phyloP scores from a whole-genome alignment of 2,329 filamentous ascomycete genomes.

The Neopestalotiopsis rosae region DNA sequence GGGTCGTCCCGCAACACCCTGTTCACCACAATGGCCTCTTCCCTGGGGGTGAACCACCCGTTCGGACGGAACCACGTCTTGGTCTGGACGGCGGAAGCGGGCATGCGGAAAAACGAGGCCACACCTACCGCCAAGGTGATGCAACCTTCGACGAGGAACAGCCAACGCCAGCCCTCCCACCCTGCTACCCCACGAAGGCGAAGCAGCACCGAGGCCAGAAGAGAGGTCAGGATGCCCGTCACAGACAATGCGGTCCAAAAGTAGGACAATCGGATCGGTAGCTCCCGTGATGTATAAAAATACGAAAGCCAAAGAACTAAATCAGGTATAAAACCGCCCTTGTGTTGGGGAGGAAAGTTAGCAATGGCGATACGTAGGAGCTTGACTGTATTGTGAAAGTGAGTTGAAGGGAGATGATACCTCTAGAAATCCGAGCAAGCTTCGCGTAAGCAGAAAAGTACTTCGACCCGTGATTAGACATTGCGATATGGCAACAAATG shows the following conservation, averaged over 20 bases:
- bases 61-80: constrained; percentile 54
- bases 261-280: constrained; percentile 43
- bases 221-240: constrained; percentile 39
- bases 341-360: background rate
- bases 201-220: constrained; percentile 43
- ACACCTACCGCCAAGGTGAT: constrained; percentile 55
- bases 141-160: constrained; percentile 62
- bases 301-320: constrained; percentile 39
- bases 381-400: background rate
- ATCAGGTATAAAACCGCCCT: constrained; percentile 42
- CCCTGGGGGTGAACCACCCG: constrained; percentile 64
- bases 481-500: constrained; percentile 35
- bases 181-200: constrained; percentile 43
- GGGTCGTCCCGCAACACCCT: constrained; percentile 62
- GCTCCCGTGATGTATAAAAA: constrained; percentile 41
- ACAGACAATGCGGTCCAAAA: constrained; percentile 44
- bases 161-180: constrained; percentile 49
- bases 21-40: constrained; percentile 64
- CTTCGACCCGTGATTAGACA: constrained; percentile 29
- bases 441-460: constrained; percentile 22
- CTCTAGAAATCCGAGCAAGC: constrained; percentile 27
- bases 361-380: no score
- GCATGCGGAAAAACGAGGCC: constrained; percentile 58
- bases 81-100: constrained; percentile 52
- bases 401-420: constrained; percentile 18